These are phyloP conservation scores for Keithomyces neogunnii DNA, from an alignment of 2,329 filamentous ascomycete genomes.

Conservation along the genomic window DNA sequence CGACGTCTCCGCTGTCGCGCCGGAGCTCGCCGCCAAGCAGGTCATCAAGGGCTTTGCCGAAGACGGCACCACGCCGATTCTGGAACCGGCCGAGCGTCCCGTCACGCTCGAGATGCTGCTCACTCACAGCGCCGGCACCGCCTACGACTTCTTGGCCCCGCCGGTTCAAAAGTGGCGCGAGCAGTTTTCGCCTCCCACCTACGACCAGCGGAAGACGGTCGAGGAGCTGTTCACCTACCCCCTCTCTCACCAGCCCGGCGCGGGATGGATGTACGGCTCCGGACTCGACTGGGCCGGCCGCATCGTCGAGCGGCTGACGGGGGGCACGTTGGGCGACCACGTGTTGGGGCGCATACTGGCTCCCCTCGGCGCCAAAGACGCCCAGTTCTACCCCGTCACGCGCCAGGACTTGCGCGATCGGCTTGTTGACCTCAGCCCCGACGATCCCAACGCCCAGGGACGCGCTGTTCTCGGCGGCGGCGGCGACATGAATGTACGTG, in stretches of 20 bases:
- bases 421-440: slow-evolving; percentile 28
- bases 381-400: slow-evolving; percentile 29
- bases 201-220: slow-evolving; percentile 21
- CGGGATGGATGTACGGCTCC: slow-evolving; percentile 40
- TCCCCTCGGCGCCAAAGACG: slow-evolving; percentile 32
- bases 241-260: slow-evolving; percentile 32
- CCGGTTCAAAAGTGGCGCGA: slow-evolving; percentile 25
- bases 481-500: slow-evolving; percentile 21
- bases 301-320: slow-evolving; percentile 39
- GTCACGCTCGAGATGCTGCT: slow-evolving; percentile 45
- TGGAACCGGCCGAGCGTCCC: slow-evolving; percentile 22
- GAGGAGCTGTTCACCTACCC: slow-evolving; percentile 34
- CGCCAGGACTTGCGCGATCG: slow-evolving; percentile 14
- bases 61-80: slow-evolving; percentile 26
- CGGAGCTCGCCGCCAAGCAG: slow-evolving; percentile 37
- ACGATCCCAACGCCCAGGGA: slow-evolving; percentile 27
- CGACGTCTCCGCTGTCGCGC: slow-evolving; percentile 35
- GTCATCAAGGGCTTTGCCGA: slow-evolving; percentile 39
- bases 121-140: slow-evolving; percentile 39
- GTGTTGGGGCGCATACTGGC: slow-evolving; percentile 35
- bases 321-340: slow-evolving; percentile 30
- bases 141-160: slow-evolving; percentile 35
- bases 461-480: slow-evolving; percentile 24
- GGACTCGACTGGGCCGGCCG: slow-evolving; percentile 45
- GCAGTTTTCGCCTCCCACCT: slow-evolving; percentile 16